Conservation (phyloP, 1,284 basidiomycete species). For the Cryptococcus amylolentus region DNA sequence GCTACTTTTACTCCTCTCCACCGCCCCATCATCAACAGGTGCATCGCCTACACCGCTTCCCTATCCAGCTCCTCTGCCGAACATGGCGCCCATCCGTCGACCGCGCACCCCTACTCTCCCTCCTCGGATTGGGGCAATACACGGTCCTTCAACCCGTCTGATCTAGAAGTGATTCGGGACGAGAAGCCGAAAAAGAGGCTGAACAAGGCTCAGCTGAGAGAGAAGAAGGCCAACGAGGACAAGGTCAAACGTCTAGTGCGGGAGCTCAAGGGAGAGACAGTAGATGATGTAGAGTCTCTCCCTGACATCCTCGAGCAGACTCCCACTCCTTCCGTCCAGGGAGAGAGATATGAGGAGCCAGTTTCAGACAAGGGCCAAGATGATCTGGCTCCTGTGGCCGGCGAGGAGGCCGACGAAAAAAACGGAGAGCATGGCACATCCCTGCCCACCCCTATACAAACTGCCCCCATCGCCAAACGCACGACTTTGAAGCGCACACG, state of each 20-base stretch:
- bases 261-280: slow-evolving; percentile 1
- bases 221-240: slow-evolving; percentile 3
- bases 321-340: neutral
- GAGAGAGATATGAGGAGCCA: neutral
- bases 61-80: slow-evolving; percentile 5
- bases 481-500: slow-evolving; percentile 27
- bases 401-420: too few relatives aligned
- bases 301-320: neutral
- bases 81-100: neutral
- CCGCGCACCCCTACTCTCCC: slow-evolving; percentile 30
- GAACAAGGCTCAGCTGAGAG: slow-evolving; percentile 22
- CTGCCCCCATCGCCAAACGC: slow-evolving; percentile 6
- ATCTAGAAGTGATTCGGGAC: slow-evolving; percentile 20
- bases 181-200: slow-evolving; percentile 1
- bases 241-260: neutral
- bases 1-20: slow-evolving; percentile 29
- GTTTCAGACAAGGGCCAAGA: neutral
- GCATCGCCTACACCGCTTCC: slow-evolving; percentile 14
- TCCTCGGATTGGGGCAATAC: slow-evolving; percentile 32
- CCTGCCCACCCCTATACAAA: slow-evolving; percentile 4
- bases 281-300: neutral
- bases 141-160: slow-evolving; percentile 29
- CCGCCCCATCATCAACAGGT: slow-evolving; percentile 31
- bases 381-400: neutral
- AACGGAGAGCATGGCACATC: too few relatives aligned